These are phyloP conservation scores for Trichoderma koningii DNA, from an alignment of 2,329 filamentous ascomycete genomes.

Conservation along the genomic window DNA sequence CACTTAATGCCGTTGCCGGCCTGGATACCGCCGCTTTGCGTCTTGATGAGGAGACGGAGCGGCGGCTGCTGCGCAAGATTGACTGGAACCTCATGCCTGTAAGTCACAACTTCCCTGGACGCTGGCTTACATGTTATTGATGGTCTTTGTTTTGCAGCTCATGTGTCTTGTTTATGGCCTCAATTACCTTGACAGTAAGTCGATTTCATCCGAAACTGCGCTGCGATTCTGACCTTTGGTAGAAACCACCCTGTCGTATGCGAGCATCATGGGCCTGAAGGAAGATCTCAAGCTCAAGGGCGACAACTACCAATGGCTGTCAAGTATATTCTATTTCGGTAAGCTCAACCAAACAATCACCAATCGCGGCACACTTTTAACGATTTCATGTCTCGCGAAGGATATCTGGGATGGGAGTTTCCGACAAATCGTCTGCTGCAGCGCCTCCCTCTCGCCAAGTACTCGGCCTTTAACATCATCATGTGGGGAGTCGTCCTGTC, in stretches of 20 bases:
- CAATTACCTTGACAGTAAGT: slow-evolving; percentile 27
- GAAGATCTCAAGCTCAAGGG: slow-evolving; percentile 22
- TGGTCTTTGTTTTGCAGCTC: not conserved
- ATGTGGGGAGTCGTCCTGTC: slow-evolving; percentile 27
- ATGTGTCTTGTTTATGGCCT: slow-evolving; percentile 27
- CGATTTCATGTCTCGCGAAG: not conserved
- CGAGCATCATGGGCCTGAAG: slow-evolving; percentile 27
- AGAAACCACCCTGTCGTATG: slow-evolving; percentile 28
- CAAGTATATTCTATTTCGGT: slow-evolving; percentile 27
- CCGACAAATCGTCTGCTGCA: slow-evolving; percentile 26
- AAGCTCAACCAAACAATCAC: not conserved
- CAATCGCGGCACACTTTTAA: too few species aligned
- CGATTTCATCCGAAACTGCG: too few species aligned
- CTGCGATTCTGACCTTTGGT: not conserved
- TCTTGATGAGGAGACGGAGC: slow-evolving; percentile 24
- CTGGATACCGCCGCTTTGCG: not conserved
- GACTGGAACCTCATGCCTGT: slow-evolving; percentile 27
- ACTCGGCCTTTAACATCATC: slow-evolving; percentile 28
- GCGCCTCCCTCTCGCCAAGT: slow-evolving; percentile 27
- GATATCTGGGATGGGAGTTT: slow-evolving; percentile 27
- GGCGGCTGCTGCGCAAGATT: slow-evolving; percentile 26
- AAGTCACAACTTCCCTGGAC: not conserved
- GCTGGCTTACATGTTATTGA: not conserved
- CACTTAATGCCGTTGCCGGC: slow-evolving; percentile 23
- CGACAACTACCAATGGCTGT: slow-evolving; percentile 27